Conservation (phyloP, 2,329 filamentous ascomycete species). For the Ilyonectria destructans region DNA sequence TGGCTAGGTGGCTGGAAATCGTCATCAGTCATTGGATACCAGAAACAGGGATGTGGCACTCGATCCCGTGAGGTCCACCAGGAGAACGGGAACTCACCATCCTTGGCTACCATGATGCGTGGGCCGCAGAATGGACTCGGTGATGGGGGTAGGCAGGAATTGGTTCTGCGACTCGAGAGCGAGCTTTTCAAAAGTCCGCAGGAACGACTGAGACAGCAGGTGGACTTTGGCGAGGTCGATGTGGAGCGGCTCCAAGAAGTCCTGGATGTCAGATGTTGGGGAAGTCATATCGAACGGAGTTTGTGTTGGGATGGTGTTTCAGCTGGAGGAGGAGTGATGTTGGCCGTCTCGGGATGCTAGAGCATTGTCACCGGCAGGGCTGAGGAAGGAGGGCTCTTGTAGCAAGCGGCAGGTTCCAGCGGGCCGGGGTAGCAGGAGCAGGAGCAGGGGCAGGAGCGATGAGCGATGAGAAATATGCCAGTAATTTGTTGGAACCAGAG, state of each 20-base stretch:
- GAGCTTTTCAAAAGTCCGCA: conserved; percentile 64
- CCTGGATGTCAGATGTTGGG: conserved; percentile 47
- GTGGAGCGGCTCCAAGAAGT: conserved; percentile 68
- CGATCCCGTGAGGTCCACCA: conserved; percentile 8
- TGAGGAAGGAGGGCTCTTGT: neutral
- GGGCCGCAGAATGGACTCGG: conserved; percentile 71
- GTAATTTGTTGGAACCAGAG: neutral
- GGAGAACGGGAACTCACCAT: conserved; percentile 62
- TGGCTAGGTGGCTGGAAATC: conserved; percentile 69
- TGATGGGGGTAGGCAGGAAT: conserved; percentile 75
- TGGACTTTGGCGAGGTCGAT: conserved; percentile 65
- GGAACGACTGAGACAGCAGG: conserved; percentile 65
- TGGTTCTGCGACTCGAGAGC: conserved; percentile 69
- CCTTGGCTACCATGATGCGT: conserved; percentile 60
- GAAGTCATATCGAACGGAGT: conserved; percentile 34
- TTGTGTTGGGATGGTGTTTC: neutral
- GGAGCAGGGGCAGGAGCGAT: neutral
- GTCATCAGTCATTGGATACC: conserved; percentile 34
- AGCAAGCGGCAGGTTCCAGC: neutral
- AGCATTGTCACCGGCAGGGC: conserved; percentile 10
- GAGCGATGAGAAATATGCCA: too few species aligned
- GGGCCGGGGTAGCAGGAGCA: neutral
- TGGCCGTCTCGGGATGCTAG: conserved; percentile 9
- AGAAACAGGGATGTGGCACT: neutral
- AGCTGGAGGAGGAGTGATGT: neutral